These are phyloP conservation scores for Zygnema circumcarinatum DNA, from an alignment of 139 green algal genomes.

Conservation along the genomic window DNA sequence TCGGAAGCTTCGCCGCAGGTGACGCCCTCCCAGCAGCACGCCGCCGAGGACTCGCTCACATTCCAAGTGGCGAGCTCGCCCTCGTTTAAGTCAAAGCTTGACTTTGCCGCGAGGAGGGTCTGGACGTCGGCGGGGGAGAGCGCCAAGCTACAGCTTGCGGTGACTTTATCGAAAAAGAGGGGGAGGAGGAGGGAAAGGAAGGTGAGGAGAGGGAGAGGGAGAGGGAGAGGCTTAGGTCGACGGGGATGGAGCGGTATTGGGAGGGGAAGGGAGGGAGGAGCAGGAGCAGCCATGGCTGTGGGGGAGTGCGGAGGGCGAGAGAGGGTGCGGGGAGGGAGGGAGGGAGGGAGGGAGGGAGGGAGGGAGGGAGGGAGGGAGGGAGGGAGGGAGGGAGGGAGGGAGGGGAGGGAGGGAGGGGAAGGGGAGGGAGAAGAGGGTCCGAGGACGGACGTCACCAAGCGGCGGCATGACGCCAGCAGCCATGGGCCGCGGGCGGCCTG, in stretches of 20 bases:
- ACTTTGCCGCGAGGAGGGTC: background rate
- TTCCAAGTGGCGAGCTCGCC: background rate
- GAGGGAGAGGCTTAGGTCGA: background rate
- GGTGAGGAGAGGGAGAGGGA: background rate
- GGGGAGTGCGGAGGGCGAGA: background rate
- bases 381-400: background rate
- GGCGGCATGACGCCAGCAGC: too few species aligned
- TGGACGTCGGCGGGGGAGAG: background rate
- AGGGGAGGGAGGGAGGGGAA: background rate
- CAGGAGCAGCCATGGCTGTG: background rate
- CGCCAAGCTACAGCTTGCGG: background rate
- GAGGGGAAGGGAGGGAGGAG: background rate
- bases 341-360: background rate
- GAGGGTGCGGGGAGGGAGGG: background rate
- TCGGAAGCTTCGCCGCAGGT: background rate
- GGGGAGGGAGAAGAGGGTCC: too few species aligned
- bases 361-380: background rate
- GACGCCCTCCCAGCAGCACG: background rate
- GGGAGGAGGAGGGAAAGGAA: background rate
- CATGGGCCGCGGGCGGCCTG: too few species aligned
- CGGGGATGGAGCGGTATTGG: background rate
- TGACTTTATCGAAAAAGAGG: background rate
- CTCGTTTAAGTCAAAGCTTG: too few species aligned
- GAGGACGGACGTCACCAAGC: too few species aligned
- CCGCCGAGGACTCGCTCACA: background rate